A percentile compares a stretch with the other conserved stretches of the same genome.
Evolutionary conservation across 768 basidiomycete genomes (phyloP).

Genomic region (Rhodocollybia butyracea): DNA sequence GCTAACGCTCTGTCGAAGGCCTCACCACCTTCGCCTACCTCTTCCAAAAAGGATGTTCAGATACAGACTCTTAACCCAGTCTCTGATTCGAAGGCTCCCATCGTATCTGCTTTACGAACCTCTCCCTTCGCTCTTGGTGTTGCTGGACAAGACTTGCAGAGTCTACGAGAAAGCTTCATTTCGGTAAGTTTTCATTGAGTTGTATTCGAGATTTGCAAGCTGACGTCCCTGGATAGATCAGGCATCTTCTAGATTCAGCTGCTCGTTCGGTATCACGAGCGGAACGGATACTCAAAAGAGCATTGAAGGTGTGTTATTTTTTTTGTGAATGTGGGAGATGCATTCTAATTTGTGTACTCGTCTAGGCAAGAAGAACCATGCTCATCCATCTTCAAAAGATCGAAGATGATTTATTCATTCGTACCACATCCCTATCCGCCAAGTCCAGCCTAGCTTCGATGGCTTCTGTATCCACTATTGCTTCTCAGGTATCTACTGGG

Average conservation of each 20-base stretch:
- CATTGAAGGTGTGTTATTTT: conserved; percentile 45
- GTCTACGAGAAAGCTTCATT: conserved; percentile 50
- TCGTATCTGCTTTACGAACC: conserved; percentile 36
- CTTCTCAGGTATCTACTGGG: conserved; percentile 36
- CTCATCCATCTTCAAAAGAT: conserved; percentile 38
- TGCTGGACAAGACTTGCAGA: conserved; percentile 53
- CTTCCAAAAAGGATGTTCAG: neutral
- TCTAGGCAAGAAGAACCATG: conserved; percentile 45
- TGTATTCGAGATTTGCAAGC: neutral
- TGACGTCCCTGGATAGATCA: conserved; percentile 37
- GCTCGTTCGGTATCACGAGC: conserved; percentile 55
- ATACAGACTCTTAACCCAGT: conserved; percentile 21
- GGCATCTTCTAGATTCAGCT: conserved; percentile 51
- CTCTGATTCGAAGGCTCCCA: conserved; percentile 27
- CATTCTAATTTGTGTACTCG: conserved; percentile 6
- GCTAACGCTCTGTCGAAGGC: neutral
- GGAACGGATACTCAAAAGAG: conserved; percentile 53
- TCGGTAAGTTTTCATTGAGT: conserved; percentile 41
- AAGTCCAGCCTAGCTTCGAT: conserved; percentile 42
- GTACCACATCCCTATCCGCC: conserved; percentile 25
- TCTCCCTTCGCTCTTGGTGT: conserved; percentile 48
- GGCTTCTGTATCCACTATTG: conserved; percentile 36
- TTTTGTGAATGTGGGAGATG: neutral
- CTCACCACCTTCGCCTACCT: neutral
- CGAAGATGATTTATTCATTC: conserved; percentile 18